Evolutionary conservation across 306 rosid genomes (phyloP).

Genomic region (Amphicarpaea edgeworthii): DNA sequence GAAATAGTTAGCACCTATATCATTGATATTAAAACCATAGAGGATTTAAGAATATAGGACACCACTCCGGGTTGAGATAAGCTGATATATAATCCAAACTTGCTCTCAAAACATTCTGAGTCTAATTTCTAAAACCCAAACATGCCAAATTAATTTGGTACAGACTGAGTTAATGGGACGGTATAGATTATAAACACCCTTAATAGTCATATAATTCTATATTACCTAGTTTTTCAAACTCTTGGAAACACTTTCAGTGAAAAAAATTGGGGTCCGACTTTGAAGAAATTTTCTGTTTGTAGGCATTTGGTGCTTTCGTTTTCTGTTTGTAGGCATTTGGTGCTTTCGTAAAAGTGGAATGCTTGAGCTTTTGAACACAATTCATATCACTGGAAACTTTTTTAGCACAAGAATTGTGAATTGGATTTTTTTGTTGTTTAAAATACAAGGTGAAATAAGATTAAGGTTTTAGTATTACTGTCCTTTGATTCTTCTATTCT

Average conservation of each 20-base stretch:
- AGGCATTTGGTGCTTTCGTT: neutral
- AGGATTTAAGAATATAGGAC: conserved; percentile 8
- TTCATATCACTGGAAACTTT: neutral
- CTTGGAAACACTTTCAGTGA: conserved; percentile 8
- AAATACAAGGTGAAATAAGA: neutral
- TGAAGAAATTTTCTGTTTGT: neutral
- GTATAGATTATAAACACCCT: neutral
- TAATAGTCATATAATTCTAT: neutral
- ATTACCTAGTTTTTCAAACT: conserved; percentile 9
- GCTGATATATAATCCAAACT: neutral
- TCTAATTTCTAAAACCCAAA: neutral
- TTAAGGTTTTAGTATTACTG: neutral
- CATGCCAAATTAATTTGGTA: neutral
- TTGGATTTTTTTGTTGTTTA: neutral
- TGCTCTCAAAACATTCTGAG: neutral
- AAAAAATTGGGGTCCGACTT: neutral
- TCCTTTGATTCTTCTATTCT: conserved; percentile 21
- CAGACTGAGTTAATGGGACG: neutral
- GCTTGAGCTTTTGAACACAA: neutral
- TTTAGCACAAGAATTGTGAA: neutral
- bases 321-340: conserved; percentile 6
- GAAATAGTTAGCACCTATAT: conserved; percentile 32
- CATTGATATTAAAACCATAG: conserved; percentile 13
- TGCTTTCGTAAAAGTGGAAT: neutral
- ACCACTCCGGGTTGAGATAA: neutral